Conservation (phyloP, 495 filamentous ascomycete species). For the Aspergillus cristatus region DNA sequence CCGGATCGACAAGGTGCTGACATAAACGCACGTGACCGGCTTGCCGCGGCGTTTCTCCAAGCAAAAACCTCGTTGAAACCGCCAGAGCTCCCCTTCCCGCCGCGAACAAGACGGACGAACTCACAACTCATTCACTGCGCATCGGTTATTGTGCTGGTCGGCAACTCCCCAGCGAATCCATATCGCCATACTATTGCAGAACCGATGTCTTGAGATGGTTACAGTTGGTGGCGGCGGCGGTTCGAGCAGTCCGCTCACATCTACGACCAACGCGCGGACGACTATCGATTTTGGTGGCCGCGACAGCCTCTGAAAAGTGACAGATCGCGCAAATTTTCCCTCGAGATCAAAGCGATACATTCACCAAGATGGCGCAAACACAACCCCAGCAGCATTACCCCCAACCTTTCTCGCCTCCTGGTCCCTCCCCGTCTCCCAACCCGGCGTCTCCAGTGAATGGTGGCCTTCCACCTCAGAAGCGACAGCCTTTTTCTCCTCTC, state of each 20-base stretch:
- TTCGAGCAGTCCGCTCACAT: slow-evolving; percentile 37
- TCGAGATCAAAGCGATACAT: slow-evolving; percentile 1
- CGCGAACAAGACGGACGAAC: slow-evolving; percentile 8
- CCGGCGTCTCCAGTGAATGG: slow-evolving; percentile 33
- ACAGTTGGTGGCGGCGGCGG: slow-evolving; percentile 31
- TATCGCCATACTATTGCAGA: slow-evolving; percentile 11
- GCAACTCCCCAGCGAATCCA: not conserved
- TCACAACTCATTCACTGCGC: slow-evolving; percentile 7
- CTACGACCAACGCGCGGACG: slow-evolving; percentile 28
- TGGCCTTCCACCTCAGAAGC: slow-evolving; percentile 47
- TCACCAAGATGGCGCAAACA: slow-evolving; percentile 55
- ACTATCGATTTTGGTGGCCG: slow-evolving; percentile 16
- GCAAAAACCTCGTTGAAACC: slow-evolving; percentile 14
- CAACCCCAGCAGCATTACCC: slow-evolving; percentile 41
- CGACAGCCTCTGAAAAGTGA: slow-evolving; percentile 7
- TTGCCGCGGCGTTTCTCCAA: slow-evolving; percentile 6
- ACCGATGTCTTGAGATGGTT: slow-evolving; percentile 34
- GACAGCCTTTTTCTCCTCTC: slow-evolving; percentile 59
- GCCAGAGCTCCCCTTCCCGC: slow-evolving; percentile 17
- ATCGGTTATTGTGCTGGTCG: not conserved
- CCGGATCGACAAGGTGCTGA: no score
- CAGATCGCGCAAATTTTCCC: not conserved
- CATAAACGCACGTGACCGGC: slow-evolving; percentile 2
- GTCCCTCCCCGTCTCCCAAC: slow-evolving; percentile 40
- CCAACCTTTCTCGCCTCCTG: slow-evolving; percentile 47